Conservation (phyloP, 768 basidiomycete species). For the Xerocomus potaroensis region DNA sequence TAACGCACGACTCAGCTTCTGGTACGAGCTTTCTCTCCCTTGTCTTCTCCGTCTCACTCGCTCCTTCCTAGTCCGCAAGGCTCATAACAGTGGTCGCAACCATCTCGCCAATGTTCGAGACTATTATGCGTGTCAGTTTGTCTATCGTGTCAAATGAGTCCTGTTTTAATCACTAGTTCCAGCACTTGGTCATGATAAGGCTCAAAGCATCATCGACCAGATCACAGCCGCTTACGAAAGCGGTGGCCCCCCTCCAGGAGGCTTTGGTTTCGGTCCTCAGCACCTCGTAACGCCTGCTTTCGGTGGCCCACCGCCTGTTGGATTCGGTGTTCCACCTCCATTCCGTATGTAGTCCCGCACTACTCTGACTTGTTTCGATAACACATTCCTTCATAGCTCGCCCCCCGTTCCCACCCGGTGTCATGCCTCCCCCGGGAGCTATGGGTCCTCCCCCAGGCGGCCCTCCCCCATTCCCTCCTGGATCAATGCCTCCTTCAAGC, state of each 20-base stretch:
- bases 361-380: conserved; percentile 1
- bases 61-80: conserved; percentile 74
- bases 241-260: conserved; percentile 81
- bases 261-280: conserved; percentile 82
- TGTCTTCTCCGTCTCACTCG: conserved; percentile 5
- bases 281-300: conserved; percentile 60
- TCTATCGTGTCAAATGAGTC: conserved; percentile 58
- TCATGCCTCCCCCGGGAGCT: conserved; percentile 42
- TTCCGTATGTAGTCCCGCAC: conserved; percentile 14
- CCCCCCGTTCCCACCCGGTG: conserved; percentile 68
- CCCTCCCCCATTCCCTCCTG: conserved; percentile 73
- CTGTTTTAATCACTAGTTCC: conserved; percentile 14
- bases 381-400: conserved; percentile 38
- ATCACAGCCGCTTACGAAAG: conserved; percentile 92
- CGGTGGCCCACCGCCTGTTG: conserved; percentile 45
- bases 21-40: conserved; percentile 44
- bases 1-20: conserved; percentile 93
- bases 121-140: conserved; percentile 94
- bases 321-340: conserved; percentile 43
- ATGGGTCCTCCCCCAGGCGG: conserved; percentile 55
- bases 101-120: conserved; percentile 95
- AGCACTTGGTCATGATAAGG: conserved; percentile 94
- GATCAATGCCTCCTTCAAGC: conserved; percentile 43
- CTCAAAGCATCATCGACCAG: conserved; percentile 97
- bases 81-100: conserved; percentile 97